A percentile compares a stretch with the other conserved stretches of the same genome.
phyloP scores from a whole-genome alignment of 1,139 yeast species.

The Blastobotrys capitulatus region DNA sequence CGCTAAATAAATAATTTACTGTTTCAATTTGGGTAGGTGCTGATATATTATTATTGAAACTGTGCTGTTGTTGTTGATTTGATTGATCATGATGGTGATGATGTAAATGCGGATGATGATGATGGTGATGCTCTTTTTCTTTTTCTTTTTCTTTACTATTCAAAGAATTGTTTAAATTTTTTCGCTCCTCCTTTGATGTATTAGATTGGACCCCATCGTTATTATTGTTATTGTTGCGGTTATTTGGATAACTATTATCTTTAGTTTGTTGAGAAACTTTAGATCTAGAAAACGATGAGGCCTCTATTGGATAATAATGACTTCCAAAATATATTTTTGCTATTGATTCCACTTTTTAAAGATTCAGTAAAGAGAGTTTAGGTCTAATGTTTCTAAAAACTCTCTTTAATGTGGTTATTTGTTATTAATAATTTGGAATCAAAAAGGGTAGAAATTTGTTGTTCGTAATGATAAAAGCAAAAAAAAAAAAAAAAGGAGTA shows the following conservation, averaged over 20 bases:
- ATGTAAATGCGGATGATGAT: not conserved
- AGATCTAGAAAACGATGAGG: not conserved
- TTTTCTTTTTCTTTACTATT: not conserved
- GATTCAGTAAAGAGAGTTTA: too few relatives aligned
- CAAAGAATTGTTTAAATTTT: not conserved
- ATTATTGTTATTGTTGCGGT: not conserved
- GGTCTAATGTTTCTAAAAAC: too few relatives aligned
- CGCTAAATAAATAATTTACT: conserved; percentile 18
- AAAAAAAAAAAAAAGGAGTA: too few relatives aligned
- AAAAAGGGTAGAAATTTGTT: too few relatives aligned
- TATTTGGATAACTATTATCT: not conserved
- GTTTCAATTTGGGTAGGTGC: not conserved
- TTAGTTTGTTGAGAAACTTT: not conserved
- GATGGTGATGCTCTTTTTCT: not conserved
- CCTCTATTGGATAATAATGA: not conserved
- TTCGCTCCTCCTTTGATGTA: too few relatives aligned
- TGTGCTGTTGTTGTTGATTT: not conserved
- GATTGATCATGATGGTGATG: not conserved
- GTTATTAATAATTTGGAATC: too few relatives aligned
- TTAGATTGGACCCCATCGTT: not conserved
- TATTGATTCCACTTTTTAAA: too few relatives aligned
- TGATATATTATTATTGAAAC: not conserved
- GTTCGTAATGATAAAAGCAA: too few relatives aligned
- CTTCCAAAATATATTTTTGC: conserved; percentile 1
- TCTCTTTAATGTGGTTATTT: too few relatives aligned